Evolutionary conservation across 2,329 filamentous ascomycete genomes (phyloP).

Genomic region (Chrysosporium keratinophilum): DNA sequence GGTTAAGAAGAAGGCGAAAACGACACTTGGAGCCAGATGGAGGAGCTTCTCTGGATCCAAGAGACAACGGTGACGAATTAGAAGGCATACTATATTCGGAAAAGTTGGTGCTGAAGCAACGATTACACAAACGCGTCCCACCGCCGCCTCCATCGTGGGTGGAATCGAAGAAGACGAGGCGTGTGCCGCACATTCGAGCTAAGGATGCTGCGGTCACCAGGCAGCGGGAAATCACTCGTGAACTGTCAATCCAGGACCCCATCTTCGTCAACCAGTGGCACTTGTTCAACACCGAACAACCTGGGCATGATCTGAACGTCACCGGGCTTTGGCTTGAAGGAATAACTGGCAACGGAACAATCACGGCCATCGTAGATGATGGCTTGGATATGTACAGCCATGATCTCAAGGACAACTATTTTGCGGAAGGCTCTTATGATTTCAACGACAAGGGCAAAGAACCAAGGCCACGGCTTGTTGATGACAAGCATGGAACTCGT

Average conservation of each 20-base stretch:
- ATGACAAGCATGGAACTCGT: conserved; percentile 84
- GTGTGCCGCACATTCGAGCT: conserved; percentile 21
- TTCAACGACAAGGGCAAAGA: conserved; percentile 79
- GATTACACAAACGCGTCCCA: conserved; percentile 50
- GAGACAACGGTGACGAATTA: conserved; percentile 43
- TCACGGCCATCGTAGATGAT: conserved; percentile 91
- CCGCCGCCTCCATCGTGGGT: conserved; percentile 22
- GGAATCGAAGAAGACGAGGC: conserved; percentile 14
- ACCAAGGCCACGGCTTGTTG: conserved; percentile 68
- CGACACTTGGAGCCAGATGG: conserved; percentile 25
- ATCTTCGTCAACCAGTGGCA: conserved; percentile 96
- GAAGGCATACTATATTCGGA: conserved; percentile 67
- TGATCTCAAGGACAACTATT: conserved; percentile 89
- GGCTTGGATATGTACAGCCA: conserved; percentile 92
- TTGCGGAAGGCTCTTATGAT: conserved; percentile 82
- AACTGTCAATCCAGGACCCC: conserved; percentile 71
- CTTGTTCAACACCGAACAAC: conserved; percentile 68
- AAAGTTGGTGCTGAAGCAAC: conserved; percentile 59
- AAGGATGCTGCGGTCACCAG: conserved; percentile 44
- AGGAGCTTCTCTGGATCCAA: conserved; percentile 16
- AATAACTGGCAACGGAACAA: conserved; percentile 78
- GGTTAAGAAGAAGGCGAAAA: conserved; percentile 53
- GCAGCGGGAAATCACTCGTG: conserved; percentile 51
- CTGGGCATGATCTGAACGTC: conserved; percentile 92
- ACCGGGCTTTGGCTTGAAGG: conserved; percentile 84